phyloP scores from a whole-genome alignment of 345 rosid genomes.

The Tarenaya hassleriana region DNA sequence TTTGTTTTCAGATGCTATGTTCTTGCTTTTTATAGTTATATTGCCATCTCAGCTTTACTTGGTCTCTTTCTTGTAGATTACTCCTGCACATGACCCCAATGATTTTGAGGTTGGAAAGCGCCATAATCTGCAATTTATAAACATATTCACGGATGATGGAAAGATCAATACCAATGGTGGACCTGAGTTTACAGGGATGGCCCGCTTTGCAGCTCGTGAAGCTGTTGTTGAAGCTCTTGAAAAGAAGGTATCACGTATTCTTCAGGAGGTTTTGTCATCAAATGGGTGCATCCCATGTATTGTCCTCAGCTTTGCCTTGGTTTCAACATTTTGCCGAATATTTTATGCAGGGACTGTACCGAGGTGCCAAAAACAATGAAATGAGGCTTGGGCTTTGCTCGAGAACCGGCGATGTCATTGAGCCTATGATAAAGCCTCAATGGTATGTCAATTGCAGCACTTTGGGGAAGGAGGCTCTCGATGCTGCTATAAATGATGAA shows the following conservation, averaged over 20 bases:
- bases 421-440: conserved; percentile 91
- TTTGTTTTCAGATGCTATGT: conserved; percentile 16
- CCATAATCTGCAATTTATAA: conserved; percentile 68
- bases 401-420: conserved; percentile 76
- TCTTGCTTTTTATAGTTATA: conserved; percentile 1
- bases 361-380: conserved; percentile 75
- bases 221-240: conserved; percentile 66
- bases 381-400: conserved; percentile 87
- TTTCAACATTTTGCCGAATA: background rate
- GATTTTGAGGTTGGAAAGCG: conserved; percentile 94
- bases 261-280: too few species aligned
- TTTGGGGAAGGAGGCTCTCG: conserved; percentile 82
- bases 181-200: conserved; percentile 70
- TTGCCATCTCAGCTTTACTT: conserved; percentile 6
- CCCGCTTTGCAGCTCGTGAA: conserved; percentile 83
- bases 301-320: too few species aligned
- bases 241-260: conserved; percentile 41
- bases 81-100: conserved; percentile 97
- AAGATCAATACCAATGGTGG: conserved; percentile 83
- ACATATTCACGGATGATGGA: conserved; percentile 89
- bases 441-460: conserved; percentile 74
- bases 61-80: conserved; percentile 49
- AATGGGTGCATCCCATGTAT: too few species aligned
- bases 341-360: conserved; percentile 54
- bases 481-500: conserved; percentile 50